Evolutionary conservation across 2,329 filamentous ascomycete genomes (phyloP).

Genomic region (Penicillium sp.): DNA sequence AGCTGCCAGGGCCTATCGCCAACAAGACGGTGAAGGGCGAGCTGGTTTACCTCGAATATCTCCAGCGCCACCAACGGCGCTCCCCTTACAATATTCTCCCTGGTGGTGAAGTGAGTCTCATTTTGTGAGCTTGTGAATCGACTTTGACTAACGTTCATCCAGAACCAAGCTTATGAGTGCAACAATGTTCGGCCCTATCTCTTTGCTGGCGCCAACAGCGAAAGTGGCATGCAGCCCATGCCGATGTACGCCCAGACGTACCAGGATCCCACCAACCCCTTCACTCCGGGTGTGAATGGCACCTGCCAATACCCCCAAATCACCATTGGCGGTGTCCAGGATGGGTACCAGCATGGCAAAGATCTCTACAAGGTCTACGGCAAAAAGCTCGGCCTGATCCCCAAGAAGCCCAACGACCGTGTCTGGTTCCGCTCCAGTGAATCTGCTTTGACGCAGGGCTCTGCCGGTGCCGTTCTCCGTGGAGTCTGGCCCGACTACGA

Average conservation of each 20-base stretch:
- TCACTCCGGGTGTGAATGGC: conserved; percentile 35
- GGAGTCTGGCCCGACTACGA: conserved; percentile 39
- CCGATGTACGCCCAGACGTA: conserved; percentile 42
- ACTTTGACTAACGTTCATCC: background rate
- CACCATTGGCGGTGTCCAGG: conserved; percentile 41
- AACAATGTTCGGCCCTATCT: conserved; percentile 41
- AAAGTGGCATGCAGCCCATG: conserved; percentile 24
- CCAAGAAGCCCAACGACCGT: conserved; percentile 27
- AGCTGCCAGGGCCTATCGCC: conserved; percentile 31
- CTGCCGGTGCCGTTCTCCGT: conserved; percentile 42
- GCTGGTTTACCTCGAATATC: conserved; percentile 43
- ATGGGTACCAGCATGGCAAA: conserved; percentile 42
- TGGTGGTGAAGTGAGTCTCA: conserved; percentile 36
- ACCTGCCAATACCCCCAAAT: conserved; percentile 45
- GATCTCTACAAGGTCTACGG: conserved; percentile 40
- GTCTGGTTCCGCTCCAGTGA: conserved; percentile 43
- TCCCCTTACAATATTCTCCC: conserved; percentile 45
- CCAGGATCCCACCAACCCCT: conserved; percentile 39
- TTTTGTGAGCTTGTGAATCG: background rate
- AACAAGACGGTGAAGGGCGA: conserved; percentile 31
- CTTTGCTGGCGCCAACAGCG: conserved; percentile 32
- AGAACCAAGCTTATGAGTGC: conserved; percentile 44
- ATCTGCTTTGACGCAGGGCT: conserved; percentile 40
- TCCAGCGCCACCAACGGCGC: conserved; percentile 44
- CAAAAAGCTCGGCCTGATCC: conserved; percentile 35